These are phyloP conservation scores for Phaseolus coccineus DNA, from an alignment of 331 rosid species.

Conservation along the genomic window DNA sequence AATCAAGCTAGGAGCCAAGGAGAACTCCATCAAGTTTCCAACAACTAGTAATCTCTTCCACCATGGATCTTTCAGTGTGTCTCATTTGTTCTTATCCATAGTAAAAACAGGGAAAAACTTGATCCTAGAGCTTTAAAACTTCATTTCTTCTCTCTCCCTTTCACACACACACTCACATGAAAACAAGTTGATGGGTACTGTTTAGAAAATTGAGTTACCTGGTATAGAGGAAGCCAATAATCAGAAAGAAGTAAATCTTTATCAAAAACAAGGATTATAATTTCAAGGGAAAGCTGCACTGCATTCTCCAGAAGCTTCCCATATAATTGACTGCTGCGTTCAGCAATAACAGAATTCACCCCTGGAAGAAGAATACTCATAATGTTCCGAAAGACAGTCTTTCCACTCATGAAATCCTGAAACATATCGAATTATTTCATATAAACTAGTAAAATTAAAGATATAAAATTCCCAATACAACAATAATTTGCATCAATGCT, in stretches of 20 bases:
- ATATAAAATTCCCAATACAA: too few species aligned
- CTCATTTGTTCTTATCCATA: too few species aligned
- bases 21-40: background rate
- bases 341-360: conserved; percentile 73
- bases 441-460: background rate
- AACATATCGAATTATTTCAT: conserved; percentile 21
- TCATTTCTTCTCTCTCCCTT: background rate
- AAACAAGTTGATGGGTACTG: background rate
- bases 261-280: conserved; percentile 79
- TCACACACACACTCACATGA: background rate
- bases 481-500: background rate
- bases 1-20: too few species aligned
- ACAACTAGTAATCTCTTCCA: background rate
- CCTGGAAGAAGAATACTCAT: conserved; percentile 93
- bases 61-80: background rate
- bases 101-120: too few species aligned
- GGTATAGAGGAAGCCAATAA: conserved; percentile 94
- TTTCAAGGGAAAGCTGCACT: conserved; percentile 88
- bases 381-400: conserved; percentile 84
- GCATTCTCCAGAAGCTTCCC: conserved; percentile 92
- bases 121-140: background rate
- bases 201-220: conserved; percentile 57
- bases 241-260: conserved; percentile 90
- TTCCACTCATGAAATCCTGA: conserved; percentile 99
- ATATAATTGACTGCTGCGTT: conserved; percentile 76